These are phyloP conservation scores for Chlorophyllum brunneum DNA, from an alignment of 768 basidiomycete genomes.

Conservation along the genomic window DNA sequence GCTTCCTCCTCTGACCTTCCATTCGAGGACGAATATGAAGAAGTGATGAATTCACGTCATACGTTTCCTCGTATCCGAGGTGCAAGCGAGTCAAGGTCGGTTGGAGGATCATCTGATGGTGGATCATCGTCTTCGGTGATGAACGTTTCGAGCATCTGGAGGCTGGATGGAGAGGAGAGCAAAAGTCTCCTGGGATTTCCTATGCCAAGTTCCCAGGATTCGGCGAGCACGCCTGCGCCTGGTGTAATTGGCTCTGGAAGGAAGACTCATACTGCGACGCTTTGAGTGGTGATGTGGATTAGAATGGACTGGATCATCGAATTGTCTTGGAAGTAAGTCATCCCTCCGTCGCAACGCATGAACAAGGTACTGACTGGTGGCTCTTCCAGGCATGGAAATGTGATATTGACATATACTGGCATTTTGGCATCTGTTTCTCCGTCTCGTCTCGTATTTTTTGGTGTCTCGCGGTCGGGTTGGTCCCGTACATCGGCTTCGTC, in stretches of 20 bases:
- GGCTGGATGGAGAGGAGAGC: conserved; percentile 67
- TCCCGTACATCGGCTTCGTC: not conserved
- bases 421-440: conserved; percentile 3
- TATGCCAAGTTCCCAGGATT: conserved; percentile 38
- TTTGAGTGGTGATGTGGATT: not conserved
- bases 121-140: conserved; percentile 1
- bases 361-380: not conserved
- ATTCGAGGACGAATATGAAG: conserved; percentile 57
- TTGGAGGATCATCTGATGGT: conserved; percentile 14
- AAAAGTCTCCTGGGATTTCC: conserved; percentile 49
- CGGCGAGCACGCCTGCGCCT: conserved; percentile 3
- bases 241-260: conserved; percentile 10
- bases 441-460: conserved; percentile 4
- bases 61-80: conserved; percentile 26
- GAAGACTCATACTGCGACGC: not conserved
- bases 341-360: not conserved
- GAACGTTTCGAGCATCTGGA: conserved; percentile 55
- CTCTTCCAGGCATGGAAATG: conserved; percentile 1
- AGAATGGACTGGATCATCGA: conserved; percentile 6
- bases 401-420: conserved; percentile 9
- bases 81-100: conserved; percentile 19
- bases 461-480: not conserved
- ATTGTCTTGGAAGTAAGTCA: conserved; percentile 10
- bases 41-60: conserved; percentile 24
- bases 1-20: conserved; percentile 66